These are phyloP conservation scores for Argentina anserina DNA, from an alignment of 306 rosid species.

Conservation along the genomic window DNA sequence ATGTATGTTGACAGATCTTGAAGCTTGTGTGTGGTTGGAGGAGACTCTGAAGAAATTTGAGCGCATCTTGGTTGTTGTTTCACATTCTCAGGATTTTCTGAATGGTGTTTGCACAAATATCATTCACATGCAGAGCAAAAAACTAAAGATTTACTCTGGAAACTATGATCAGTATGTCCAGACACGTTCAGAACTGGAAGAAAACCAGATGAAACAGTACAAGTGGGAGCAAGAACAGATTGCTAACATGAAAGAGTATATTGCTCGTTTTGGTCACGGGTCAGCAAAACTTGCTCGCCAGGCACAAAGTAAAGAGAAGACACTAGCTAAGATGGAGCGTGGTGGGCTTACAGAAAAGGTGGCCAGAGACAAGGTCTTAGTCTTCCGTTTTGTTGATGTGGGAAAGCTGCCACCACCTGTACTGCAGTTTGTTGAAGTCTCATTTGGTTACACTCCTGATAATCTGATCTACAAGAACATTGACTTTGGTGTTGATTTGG, in stretches of 20 bases:
- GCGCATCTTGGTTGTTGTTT: slow-evolving; percentile 88
- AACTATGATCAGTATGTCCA: slow-evolving; percentile 94
- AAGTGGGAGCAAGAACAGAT: slow-evolving; percentile 99
- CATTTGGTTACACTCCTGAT: slow-evolving; percentile 92
- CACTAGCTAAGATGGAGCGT: slow-evolving; percentile 96
- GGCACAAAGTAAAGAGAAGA: slow-evolving; percentile 98
- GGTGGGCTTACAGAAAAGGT: slow-evolving; percentile 97
- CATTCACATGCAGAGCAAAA: slow-evolving; percentile 92
- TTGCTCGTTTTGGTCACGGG: slow-evolving; percentile 98
- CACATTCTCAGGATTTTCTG: slow-evolving; percentile 96
- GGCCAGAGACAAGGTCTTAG: slow-evolving; percentile 66
- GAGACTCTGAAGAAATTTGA: slow-evolving; percentile 88
- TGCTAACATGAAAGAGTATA: slow-evolving; percentile 87
- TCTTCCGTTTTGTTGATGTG: slow-evolving; percentile 90
- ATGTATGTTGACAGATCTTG: slow-evolving; percentile 61
- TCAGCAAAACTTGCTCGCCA: slow-evolving; percentile 98
- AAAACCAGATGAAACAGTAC: slow-evolving; percentile 98
- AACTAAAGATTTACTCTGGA: slow-evolving; percentile 75
- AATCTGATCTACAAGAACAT: slow-evolving; percentile 82
- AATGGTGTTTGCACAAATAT: slow-evolving; percentile 99
- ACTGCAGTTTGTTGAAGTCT: slow-evolving; percentile 90
- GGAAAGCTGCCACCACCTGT: slow-evolving; percentile 99
- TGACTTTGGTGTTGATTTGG: slow-evolving; percentile 93
- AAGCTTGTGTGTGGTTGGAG: slow-evolving; percentile 99
- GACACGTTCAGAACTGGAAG: slow-evolving; percentile 91